Percentiles rank a stretch among this genome's conserved stretches.
Evolutionary conservation across 2,329 filamentous ascomycete species (phyloP).

Genomic region (Alternaria novae-zelandiae): DNA sequence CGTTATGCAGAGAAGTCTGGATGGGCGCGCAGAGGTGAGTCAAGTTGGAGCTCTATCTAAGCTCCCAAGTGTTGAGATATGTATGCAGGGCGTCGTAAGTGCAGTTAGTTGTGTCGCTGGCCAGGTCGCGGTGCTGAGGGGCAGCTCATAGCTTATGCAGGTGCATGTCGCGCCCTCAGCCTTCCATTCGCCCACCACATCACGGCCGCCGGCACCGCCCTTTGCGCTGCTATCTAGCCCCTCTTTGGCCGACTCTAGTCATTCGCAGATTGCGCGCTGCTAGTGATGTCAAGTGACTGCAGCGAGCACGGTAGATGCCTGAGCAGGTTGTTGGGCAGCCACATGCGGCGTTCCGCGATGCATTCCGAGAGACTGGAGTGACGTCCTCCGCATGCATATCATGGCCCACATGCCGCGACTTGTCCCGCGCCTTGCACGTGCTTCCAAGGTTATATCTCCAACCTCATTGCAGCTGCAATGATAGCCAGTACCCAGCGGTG

Average conservation of each 20-base stretch:
- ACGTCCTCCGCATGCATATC: slow-evolving; percentile 14
- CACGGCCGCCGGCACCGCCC: slow-evolving; percentile 5
- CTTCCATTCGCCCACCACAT: slow-evolving; percentile 9
- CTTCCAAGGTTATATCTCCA: neutral
- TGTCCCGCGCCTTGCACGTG: neutral
- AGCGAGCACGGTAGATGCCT: neutral
- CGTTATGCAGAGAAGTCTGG: slow-evolving; percentile 16
- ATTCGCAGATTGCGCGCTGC: neutral
- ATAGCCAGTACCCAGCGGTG: neutral
- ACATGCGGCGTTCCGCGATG: slow-evolving; percentile 16
- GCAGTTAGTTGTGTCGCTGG: slow-evolving; percentile 12
- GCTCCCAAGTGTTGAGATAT: slow-evolving; percentile 23
- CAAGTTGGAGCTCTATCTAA: slow-evolving; percentile 7
- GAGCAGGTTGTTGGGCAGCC: neutral
- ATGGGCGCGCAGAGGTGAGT: neutral
- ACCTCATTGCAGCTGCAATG: neutral
- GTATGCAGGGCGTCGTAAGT: slow-evolving; percentile 16
- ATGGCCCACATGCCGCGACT: neutral
- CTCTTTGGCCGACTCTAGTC: neutral
- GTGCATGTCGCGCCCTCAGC: slow-evolving; percentile 10
- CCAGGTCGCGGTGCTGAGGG: slow-evolving; percentile 12
- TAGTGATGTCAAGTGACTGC: slow-evolving; percentile 3
- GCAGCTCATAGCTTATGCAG: slow-evolving; percentile 26
- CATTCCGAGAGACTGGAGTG: slow-evolving; percentile 16
- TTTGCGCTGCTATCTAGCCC: slow-evolving; percentile 12